Percentiles rank a stretch among this genome's conserved stretches.
These are phyloP conservation scores for Neonectria magnoliae DNA, from an alignment of 2,329 filamentous ascomycete species.

Conservation along the genomic window DNA sequence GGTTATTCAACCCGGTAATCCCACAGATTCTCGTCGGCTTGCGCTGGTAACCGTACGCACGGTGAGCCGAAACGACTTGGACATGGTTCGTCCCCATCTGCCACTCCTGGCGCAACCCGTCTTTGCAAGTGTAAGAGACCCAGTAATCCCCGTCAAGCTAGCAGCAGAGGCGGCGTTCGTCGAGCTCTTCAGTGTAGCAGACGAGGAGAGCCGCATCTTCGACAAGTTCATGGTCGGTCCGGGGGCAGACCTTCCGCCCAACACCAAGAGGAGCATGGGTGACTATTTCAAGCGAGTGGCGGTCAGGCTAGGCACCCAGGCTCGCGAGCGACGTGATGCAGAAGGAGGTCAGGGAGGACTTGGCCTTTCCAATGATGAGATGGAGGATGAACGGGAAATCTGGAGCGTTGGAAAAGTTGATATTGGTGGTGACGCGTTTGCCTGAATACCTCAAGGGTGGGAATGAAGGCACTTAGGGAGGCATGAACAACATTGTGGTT, in stretches of 20 bases:
- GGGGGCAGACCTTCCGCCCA: constrained; percentile 72
- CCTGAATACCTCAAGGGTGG: constrained; percentile 12
- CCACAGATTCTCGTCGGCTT: constrained; percentile 85
- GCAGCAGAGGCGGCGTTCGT: constrained; percentile 95
- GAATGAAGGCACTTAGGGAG: neutral
- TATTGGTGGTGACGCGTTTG: constrained; percentile 39
- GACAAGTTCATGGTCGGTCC: constrained; percentile 86
- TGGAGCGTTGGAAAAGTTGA: constrained; percentile 96
- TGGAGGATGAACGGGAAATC: constrained; percentile 93
- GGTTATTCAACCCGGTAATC: constrained; percentile 79
- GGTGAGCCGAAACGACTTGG: constrained; percentile 79
- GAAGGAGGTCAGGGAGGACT: constrained; percentile 89
- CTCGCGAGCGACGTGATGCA: constrained; percentile 87
- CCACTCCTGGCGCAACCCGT: constrained; percentile 81
- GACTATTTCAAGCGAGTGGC: constrained; percentile 98
- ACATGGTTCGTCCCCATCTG: constrained; percentile 84
- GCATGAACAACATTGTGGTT: constrained; percentile 1
- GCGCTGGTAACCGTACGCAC: constrained; percentile 90
- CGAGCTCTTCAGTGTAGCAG: constrained; percentile 87
- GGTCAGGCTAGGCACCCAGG: constrained; percentile 83
- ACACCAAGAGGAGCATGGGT: constrained; percentile 86
- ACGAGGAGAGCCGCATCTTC: constrained; percentile 86
- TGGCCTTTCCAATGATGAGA: constrained; percentile 88
- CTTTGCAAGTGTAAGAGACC: constrained; percentile 89
- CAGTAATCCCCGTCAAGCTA: constrained; percentile 93